Evolutionary conservation across 1,284 basidiomycete genomes (phyloP).

Genomic region (Ustilago esculenta): DNA sequence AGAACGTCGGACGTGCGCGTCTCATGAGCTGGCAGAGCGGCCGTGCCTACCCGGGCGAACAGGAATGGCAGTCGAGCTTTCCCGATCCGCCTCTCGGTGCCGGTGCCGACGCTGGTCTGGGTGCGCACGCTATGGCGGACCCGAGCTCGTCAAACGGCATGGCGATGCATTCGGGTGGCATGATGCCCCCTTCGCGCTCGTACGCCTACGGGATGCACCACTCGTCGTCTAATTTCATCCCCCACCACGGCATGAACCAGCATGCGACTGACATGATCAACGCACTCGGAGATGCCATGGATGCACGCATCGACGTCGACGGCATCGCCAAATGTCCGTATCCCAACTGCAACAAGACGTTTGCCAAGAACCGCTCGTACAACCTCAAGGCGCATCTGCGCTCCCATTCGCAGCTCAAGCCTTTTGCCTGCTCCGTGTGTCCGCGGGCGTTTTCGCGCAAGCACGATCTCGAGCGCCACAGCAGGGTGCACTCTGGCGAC

Average conservation of each 20-base stretch:
- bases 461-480: constrained; percentile 65
- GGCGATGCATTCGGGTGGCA: constrained; percentile 21
- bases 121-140: constrained; percentile 11
- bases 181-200: constrained; percentile 38
- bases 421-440: constrained; percentile 63
- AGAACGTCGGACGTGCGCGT: constrained; percentile 37
- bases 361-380: constrained; percentile 63
- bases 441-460: constrained; percentile 63
- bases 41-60: constrained; percentile 11
- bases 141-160: constrained; percentile 15
- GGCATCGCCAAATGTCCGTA: constrained; percentile 58
- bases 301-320: constrained; percentile 54
- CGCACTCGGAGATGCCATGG: constrained; percentile 56
- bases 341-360: constrained; percentile 62
- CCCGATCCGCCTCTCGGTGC: constrained; percentile 8
- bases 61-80: constrained; percentile 29
- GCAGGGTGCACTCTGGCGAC: constrained; percentile 65
- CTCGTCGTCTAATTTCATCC: constrained; percentile 14
- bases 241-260: constrained; percentile 32
- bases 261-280: constrained; percentile 52
- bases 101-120: constrained; percentile 6
- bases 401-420: constrained; percentile 60
- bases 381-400: constrained; percentile 62
- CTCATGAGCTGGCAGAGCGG: constrained; percentile 48
- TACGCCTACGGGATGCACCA: constrained; percentile 30